These are phyloP conservation scores for Tolypocladium album DNA, from an alignment of 2,329 filamentous ascomycete species.

Conservation along the genomic window DNA sequence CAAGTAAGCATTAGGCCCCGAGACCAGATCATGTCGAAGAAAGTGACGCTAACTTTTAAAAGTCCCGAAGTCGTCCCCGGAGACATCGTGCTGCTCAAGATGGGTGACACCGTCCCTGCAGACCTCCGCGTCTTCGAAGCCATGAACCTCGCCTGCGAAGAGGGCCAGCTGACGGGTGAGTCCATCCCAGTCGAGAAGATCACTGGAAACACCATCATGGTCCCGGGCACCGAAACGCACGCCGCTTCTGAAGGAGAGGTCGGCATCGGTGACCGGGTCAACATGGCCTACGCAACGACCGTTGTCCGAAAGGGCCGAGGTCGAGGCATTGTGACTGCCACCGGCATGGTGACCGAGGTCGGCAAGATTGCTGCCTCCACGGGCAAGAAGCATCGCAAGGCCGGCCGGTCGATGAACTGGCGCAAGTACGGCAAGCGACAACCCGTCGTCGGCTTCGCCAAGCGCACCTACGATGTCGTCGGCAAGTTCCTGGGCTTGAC, in stretches of 20 bases:
- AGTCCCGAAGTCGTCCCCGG: conserved; percentile 59
- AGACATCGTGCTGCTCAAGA: conserved; percentile 56
- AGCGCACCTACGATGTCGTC: conserved; percentile 35
- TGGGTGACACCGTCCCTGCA: conserved; percentile 65
- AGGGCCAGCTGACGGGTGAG: conserved; percentile 68
- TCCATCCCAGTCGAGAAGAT: conserved; percentile 62
- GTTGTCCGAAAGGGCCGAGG: conserved; percentile 64
- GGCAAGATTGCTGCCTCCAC: conserved; percentile 55
- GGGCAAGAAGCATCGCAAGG: conserved; percentile 42
- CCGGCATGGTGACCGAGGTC: conserved; percentile 62
- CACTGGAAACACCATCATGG: conserved; percentile 34
- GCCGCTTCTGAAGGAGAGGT: conserved; percentile 37
- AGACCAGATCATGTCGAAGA: neutral
- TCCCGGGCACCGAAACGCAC: conserved; percentile 33
- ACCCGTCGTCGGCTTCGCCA: conserved; percentile 33
- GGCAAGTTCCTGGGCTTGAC: conserved; percentile 50
- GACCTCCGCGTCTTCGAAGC: conserved; percentile 60
- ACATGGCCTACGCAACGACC: conserved; percentile 67
- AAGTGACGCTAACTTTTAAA: conserved; percentile 5
- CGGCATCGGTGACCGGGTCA: conserved; percentile 60
- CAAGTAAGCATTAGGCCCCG: conserved; percentile 31
- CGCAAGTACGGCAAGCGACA: conserved; percentile 41
- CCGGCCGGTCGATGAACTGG: conserved; percentile 41
- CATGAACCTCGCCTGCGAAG: conserved; percentile 73
- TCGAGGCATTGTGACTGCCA: conserved; percentile 60